Base-by-base conservation (phyloP, 2,329 filamentous ascomycete species). In the Passalora sequoiae region DNA sequence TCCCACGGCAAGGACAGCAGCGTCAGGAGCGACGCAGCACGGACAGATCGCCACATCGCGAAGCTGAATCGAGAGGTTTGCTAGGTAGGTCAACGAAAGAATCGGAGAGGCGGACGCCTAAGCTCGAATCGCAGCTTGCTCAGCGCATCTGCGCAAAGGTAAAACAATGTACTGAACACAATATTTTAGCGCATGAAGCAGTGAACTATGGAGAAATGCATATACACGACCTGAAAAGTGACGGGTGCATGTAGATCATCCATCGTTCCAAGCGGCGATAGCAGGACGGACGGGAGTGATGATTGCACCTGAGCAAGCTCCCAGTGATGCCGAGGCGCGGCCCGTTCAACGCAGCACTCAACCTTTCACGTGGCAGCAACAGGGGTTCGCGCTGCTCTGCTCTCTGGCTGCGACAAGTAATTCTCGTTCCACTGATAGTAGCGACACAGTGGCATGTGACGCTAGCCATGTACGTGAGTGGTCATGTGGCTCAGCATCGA, bases 1-100 rank as follows among this genome's bases (percentile, higher is more conserved):
- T 40, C 43, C 28, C 37, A 46, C 8, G 58, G 51, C 12, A 60
- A 33, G 30, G 51, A 38, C 29, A 60, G 38, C 17, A 60, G 43
- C 30, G 53, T 46, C 46, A 49, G 42, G 24, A 54, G 24, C 21
- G 53, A 47, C 47, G 50, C 50, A 36, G 51, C 45, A 33, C 38
- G 50, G 4, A 52, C 29, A 33, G 47, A 36, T 46, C 48, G 55
- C 53, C 54, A 54, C 59, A 62, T 62, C 27, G 35, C 47, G 51
- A 46, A 32, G 44, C n/a, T 13, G 38, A 17, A n/a, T 10, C n/a
- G 38, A 25, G 31, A 27, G 39, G 27, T 27, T n/a, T n/a, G n/a
- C n/a, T n/a, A n/a, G n/a, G 20, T 16, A 28, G 6, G 6, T 33
- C 3, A 25, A 12, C 15, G 15, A 17, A 21, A 32, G 24, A 28